These are phyloP conservation scores for Phaeodactylum tricornutum DNA, from an alignment of 108 stramenopile genomes.

Conservation along the genomic window DNA sequence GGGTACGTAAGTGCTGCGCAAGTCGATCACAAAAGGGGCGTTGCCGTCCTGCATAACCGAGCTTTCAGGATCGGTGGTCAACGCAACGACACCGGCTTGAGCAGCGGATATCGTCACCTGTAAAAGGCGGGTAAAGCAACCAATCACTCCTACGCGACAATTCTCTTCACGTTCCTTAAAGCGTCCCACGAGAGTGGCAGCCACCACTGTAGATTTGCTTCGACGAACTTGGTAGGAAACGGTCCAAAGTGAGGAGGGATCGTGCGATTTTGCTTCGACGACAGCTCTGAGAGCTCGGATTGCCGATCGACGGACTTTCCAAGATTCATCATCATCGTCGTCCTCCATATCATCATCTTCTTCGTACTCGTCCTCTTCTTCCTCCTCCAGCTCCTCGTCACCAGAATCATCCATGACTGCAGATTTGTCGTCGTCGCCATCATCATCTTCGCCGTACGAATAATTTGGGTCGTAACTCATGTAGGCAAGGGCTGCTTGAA, in stretches of 20 bases:
- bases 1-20: conserved; percentile 48
- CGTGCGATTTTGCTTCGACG: conserved; percentile 50
- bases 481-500: conserved; percentile 72
- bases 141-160: conserved; percentile 90
- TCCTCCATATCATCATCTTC: conserved; percentile 56
- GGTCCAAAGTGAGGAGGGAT: conserved; percentile 68
- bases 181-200: conserved; percentile 67
- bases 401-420: conserved; percentile 34
- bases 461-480: conserved; percentile 97
- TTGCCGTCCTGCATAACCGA: conserved; percentile 1
- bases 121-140: conserved; percentile 78
- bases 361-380: conserved; percentile 57
- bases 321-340: conserved; percentile 92
- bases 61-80: conserved; percentile 10
- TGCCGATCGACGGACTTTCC: conserved; percentile 92
- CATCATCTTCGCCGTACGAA: conserved; percentile 84
- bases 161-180: conserved; percentile 99
- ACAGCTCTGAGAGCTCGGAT: conserved; percentile 66
- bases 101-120: conserved; percentile 49
- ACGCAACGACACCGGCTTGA: conserved; percentile 8
- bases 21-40: conserved; percentile 59
- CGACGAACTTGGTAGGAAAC: conserved; percentile 39
- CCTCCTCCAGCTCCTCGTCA: conserved; percentile 60
- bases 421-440: conserved; percentile 40
- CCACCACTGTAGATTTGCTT: conserved; percentile 45